Base-by-base conservation (phyloP, 768 basidiomycete genomes). In the Suillus sp. region DNA sequence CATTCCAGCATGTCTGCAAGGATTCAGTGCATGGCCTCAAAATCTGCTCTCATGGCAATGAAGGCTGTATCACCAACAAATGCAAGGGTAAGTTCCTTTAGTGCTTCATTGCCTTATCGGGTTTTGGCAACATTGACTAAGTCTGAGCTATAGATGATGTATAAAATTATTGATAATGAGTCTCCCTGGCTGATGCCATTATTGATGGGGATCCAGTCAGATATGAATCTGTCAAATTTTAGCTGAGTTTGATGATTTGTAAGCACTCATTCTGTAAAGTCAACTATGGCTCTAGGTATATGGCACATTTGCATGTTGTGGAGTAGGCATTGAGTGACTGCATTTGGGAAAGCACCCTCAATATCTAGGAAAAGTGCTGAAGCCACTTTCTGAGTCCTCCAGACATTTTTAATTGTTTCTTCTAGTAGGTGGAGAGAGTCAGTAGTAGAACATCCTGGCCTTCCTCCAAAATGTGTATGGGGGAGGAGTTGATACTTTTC, bases 21-120 rank as follows among this genome's bases (percentile, higher is more conserved):
- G 1, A 10, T n/a, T 0, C 0, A 0, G 0, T 45, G 43, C 0
- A n/a, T 45, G 1, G 43, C 0, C 1, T n/a, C 10, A 5, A 45
- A 45, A 10, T n/a, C n/a, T 11, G 3, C 10, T 0, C 43, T n/a
- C 1, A n/a, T 4, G 8, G 43, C n/a, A 1, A 45, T 45, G 8
- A 45, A n/a, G 0, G n/a, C 43, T 0, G 10, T 45, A 1, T 45
- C 18, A 1, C n/a, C 43, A 0, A 45, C n/a, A 11, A 45, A 45
- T 3, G 43, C 43, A 0, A 45, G 9, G 0, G 43, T 45, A 0
- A 45, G 20, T 45, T 45, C 43, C 3, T 45, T n/a, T 1, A 45
- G 9, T 4, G 43, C 43, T 45, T 45, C 3, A 4, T n/a, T 9
- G 0, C 43, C 43, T 10, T 4, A 0, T 0, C 43, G 9, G 0